These are phyloP conservation scores for Phaeolepiota aurea DNA, from an alignment of 768 basidiomycete species.

Conservation along the genomic window DNA sequence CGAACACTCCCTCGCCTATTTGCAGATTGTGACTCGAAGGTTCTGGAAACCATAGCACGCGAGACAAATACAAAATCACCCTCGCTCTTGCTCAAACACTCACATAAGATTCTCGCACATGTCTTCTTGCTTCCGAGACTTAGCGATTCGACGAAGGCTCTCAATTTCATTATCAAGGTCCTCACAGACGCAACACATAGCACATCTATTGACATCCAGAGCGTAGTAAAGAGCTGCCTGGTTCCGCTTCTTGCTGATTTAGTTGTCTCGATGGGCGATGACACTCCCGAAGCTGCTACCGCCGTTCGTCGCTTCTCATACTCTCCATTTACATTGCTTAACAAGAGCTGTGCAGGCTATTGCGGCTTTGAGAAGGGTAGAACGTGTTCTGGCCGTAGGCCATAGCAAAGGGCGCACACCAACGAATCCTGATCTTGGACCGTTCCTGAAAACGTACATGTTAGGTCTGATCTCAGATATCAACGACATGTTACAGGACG, in stretches of 20 bases:
- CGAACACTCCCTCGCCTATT: constrained; percentile 67
- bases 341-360: constrained; percentile 18
- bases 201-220: constrained; percentile 31
- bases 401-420: constrained; percentile 16
- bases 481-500: constrained; percentile 81
- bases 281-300: constrained; percentile 40
- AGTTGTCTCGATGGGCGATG: constrained; percentile 72
- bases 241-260: constrained; percentile 68
- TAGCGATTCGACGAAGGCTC: constrained; percentile 45
- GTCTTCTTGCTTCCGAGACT: constrained; percentile 53
- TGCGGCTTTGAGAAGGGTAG: constrained; percentile 27
- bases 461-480: constrained; percentile 80
- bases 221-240: constrained; percentile 57
- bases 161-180: constrained; percentile 56
- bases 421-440: constrained; percentile 32
- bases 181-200: constrained; percentile 38
- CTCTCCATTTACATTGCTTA: background rate
- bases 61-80: constrained; percentile 38
- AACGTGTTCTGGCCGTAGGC: constrained; percentile 34
- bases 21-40: constrained; percentile 46
- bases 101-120: constrained; percentile 52
- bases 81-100: constrained; percentile 43
- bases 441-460: constrained; percentile 68
- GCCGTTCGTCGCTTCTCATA: constrained; percentile 11
- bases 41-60: constrained; percentile 53